phyloP scores from a whole-genome alignment of 352 stramenopile genomes.

The Pythium aristosporum region DNA sequence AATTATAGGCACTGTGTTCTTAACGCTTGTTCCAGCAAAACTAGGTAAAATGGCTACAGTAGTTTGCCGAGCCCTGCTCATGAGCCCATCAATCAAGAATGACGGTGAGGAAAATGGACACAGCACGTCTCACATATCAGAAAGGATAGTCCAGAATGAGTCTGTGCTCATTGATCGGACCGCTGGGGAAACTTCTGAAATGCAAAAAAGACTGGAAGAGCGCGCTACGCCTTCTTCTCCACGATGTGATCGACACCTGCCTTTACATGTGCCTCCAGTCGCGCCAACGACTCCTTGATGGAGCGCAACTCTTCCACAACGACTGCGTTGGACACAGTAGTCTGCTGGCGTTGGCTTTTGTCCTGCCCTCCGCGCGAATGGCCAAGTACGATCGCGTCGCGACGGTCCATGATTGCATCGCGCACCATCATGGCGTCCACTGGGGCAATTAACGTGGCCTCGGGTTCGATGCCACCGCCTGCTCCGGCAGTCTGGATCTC shows the following conservation, averaged over 20 bases:
- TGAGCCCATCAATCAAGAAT: too few relatives aligned
- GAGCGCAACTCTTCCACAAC: constrained; percentile 21
- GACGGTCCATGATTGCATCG: constrained; percentile 42
- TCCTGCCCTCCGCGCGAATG: neutral
- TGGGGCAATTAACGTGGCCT: constrained; percentile 34
- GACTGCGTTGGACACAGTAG: neutral
- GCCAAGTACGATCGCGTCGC: constrained; percentile 38
- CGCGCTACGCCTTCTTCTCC: neutral
- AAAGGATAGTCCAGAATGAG: too few relatives aligned
- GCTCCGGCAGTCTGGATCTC: constrained; percentile 45
- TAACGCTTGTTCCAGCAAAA: too few relatives aligned
- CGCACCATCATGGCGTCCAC: constrained; percentile 36
- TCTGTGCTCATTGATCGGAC: too few relatives aligned
- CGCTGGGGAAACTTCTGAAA: too few relatives aligned
- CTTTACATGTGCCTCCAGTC: constrained; percentile 25
- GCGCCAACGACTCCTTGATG: constrained; percentile 20
- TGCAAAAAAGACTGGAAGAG: too few relatives aligned
- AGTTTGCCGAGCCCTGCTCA: too few relatives aligned
- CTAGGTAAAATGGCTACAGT: too few relatives aligned
- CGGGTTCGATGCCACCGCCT: constrained; percentile 19
- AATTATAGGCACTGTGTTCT: too few relatives aligned
- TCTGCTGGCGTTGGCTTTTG: constrained; percentile 4
- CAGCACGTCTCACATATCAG: too few relatives aligned
- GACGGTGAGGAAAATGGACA: too few relatives aligned
- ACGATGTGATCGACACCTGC: constrained; percentile 19